phyloP scores from a whole-genome alignment of 805 yeast genomes.

The Lipomyces chichibuensis region DNA sequence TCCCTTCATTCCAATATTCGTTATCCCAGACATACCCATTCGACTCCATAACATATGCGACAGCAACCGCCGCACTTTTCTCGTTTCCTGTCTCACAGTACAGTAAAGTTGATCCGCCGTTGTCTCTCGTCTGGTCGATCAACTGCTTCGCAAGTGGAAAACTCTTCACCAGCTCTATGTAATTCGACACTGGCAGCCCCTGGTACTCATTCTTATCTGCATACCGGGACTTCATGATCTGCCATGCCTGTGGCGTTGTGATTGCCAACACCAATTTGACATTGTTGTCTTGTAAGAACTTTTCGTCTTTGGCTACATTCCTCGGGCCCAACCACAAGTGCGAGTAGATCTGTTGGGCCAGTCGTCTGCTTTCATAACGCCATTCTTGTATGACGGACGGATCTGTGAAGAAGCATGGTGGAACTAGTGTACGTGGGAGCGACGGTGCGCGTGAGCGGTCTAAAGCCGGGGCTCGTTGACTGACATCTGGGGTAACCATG shows the following conservation, averaged over 20 bases:
- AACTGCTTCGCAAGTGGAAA: slow-evolving; percentile 20
- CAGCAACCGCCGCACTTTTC: slow-evolving; percentile 41
- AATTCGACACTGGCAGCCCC: slow-evolving; percentile 13
- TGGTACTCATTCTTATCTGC: slow-evolving; percentile 10
- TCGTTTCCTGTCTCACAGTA: slow-evolving; percentile 46
- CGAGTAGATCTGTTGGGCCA: slow-evolving; percentile 50
- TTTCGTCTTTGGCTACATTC: slow-evolving; percentile 48
- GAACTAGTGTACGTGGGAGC: slow-evolving; percentile 35
- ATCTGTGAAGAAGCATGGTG: slow-evolving; percentile 40
- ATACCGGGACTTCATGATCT: slow-evolving; percentile 20
- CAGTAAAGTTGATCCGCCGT: slow-evolving; percentile 34
- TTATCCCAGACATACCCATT: slow-evolving; percentile 23
- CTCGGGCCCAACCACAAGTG: slow-evolving; percentile 55
- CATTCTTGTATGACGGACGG: slow-evolving; percentile 39
- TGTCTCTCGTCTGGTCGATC: slow-evolving; percentile 19
- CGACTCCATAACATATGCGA: slow-evolving; percentile 41
- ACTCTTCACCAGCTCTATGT: slow-evolving; percentile 16
- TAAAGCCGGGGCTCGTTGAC: slow-evolving; percentile 17
- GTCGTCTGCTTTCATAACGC: slow-evolving; percentile 43
- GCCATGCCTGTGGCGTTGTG: slow-evolving; percentile 24
- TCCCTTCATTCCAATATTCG: not conserved
- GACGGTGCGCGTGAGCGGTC: slow-evolving; percentile 26
- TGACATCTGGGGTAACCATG: slow-evolving; percentile 1
- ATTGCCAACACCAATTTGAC: slow-evolving; percentile 38
- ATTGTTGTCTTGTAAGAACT: slow-evolving; percentile 47